phyloP scores from a whole-genome alignment of 805 yeast species.

The Starmerella floricola region DNA sequence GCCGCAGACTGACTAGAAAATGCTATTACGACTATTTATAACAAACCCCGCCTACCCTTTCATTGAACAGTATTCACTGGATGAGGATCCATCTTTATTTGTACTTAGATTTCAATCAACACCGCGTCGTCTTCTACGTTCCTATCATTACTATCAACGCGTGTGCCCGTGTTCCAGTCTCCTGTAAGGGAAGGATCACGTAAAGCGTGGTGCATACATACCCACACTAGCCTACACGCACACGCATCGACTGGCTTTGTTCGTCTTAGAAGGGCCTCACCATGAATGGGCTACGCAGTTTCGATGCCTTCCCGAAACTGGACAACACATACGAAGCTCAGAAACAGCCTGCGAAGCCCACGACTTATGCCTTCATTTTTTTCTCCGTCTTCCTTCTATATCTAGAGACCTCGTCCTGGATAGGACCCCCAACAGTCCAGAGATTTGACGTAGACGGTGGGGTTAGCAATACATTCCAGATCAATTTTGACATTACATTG shows the following conservation, averaged over 20 bases:
- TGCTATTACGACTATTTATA: conserved; percentile 23
- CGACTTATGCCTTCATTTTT: background rate
- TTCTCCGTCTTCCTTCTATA: conserved; percentile 53
- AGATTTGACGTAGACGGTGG: conserved; percentile 62
- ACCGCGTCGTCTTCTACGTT: too few species aligned
- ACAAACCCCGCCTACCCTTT: too few species aligned
- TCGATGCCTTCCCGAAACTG: conserved; percentile 69
- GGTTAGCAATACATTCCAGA: conserved; percentile 44
- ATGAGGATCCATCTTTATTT: too few species aligned
- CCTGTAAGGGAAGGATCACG: too few species aligned
- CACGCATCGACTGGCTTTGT: too few species aligned
- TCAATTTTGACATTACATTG: conserved; percentile 70
- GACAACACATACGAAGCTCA: conserved; percentile 58
- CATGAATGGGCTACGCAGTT: conserved; percentile 34
- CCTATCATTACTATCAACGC: too few species aligned
- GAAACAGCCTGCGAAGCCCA: conserved; percentile 34
- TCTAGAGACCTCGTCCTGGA: conserved; percentile 71
- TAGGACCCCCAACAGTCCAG: conserved; percentile 71
- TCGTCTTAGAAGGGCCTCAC: too few species aligned
- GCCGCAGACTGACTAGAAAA: conserved; percentile 31
- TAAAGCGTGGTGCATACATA: too few species aligned
- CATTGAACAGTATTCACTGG: too few species aligned
- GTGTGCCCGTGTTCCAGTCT: too few species aligned
- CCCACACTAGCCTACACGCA: too few species aligned
- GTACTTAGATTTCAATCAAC: too few species aligned